Evolutionary conservation across 257 asterid genomes (phyloP).

Genomic region (Solanum clarkiae): DNA sequence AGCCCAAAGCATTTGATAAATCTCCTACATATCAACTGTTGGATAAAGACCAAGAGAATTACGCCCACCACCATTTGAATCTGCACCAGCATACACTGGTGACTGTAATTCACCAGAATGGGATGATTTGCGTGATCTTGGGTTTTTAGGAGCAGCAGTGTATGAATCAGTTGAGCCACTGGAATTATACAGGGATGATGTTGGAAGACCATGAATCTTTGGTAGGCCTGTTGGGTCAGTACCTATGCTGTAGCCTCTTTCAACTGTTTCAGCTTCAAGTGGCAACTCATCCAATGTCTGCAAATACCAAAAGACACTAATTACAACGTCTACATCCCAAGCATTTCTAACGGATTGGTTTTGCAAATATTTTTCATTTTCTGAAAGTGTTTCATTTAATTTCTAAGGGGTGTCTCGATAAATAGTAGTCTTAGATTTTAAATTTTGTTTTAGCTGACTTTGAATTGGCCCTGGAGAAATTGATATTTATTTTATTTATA

Average conservation of each 20-base stretch:
- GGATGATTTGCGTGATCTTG: constrained; percentile 57
- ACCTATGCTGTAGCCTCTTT: constrained; percentile 73
- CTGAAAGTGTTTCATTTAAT: not conserved
- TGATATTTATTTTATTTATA: not conserved
- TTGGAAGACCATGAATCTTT: constrained; percentile 80
- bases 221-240: constrained; percentile 83
- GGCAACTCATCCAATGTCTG: constrained; percentile 92
- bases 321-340: not conserved
- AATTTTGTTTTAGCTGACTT: not conserved
- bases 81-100: constrained; percentile 32
- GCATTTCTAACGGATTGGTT: not conserved
- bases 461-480: not conserved
- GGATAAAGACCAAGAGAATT: constrained; percentile 37
- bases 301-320: not conserved
- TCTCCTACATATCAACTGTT: constrained; percentile 33
- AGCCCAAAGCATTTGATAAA: not conserved
- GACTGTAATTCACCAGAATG: constrained; percentile 84
- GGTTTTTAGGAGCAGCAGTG: constrained; percentile 43
- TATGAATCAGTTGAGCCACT: constrained; percentile 45
- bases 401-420: not conserved
- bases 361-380: not conserved
- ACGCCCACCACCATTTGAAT: constrained; percentile 58
- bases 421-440: not conserved
- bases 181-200: constrained; percentile 50
- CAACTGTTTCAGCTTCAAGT: constrained; percentile 78